Percentiles rank a stretch among this genome's conserved stretches.
Evolutionary conservation across 257 asterid genomes (phyloP).

Genomic region (Solanum piurae): DNA sequence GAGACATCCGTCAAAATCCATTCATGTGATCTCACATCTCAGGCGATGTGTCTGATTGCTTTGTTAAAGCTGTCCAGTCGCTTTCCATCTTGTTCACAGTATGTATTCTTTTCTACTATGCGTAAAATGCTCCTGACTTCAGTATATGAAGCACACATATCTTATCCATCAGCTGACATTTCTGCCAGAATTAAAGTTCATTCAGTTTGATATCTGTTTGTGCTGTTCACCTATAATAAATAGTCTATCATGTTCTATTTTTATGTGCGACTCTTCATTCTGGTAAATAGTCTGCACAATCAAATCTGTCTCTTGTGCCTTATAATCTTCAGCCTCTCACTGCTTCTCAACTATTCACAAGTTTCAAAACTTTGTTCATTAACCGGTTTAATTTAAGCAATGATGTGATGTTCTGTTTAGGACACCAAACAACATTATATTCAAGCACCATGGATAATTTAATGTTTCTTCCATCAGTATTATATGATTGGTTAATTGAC

Average conservation of each 20-base stretch:
- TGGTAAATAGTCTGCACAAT: background rate
- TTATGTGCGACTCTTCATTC: background rate
- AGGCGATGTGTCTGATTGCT: constrained; percentile 84
- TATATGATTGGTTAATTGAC: background rate
- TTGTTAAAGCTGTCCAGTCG: constrained; percentile 90
- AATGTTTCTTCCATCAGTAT: background rate
- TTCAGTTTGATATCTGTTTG: background rate
- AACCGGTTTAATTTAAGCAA: background rate
- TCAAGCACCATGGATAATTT: background rate
- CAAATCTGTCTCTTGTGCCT: background rate
- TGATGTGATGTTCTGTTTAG: background rate
- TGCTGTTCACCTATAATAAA: background rate
- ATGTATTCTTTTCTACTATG: constrained; percentile 21
- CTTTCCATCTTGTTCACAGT: constrained; percentile 79
- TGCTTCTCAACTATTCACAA: background rate
- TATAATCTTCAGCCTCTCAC: background rate
- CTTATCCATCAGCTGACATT: background rate
- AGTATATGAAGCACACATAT: background rate
- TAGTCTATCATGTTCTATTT: background rate
- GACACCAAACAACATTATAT: background rate
- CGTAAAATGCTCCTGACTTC: background rate
- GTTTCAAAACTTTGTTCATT: background rate
- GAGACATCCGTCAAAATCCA: constrained; percentile 56
- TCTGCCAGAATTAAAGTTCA: background rate
- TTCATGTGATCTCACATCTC: constrained; percentile 67